Evolutionary conservation across 148 eudicot species (phyloP), one percentile per base, ranked within the genome.

Genomic region (Hydrangea macrophylla): DNA sequence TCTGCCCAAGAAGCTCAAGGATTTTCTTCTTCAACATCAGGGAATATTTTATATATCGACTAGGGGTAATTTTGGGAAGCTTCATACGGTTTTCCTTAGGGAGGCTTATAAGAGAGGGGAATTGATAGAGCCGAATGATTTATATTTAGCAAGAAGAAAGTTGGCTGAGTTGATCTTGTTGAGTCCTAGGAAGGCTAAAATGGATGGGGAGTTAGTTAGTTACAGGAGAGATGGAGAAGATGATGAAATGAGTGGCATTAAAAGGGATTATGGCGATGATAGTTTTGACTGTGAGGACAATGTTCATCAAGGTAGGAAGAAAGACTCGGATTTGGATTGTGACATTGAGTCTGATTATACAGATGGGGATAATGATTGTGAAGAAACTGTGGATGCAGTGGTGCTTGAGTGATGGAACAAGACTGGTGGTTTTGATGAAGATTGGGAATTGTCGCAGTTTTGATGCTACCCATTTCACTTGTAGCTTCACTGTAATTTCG

Each of bases 1-100:
- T 71, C 80, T 95, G 81, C 99, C 97, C 0, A 87, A 81, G 77
- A 95, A 95, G 75, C 82, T 95, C 11, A 95, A 95, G 73, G 90
- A 91, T 35, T 94, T 94, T 56, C 80, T 90, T 25, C 89, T 94
- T 37, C 97, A 88, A 68, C 88, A 90, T 79, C 99, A 94, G 65
- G 99, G 99, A 65, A 94, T 94, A 64, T 90, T 90, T 72, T 94
- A 94, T 63, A 84, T 94, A 33, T 94, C 99, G 10, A 94, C 99
- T 0, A 85, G 97, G 75, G 99, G 99, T 65, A 90, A 94, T 77
- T 85, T 80, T 12, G 99, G 99, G 73, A 94, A 88, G 88, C 82
- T 94, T 61, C 99, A 94, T 73, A 94, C 99, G 2, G 75, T 94
- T 60, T 94, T 94, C 71, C 81, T 94, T 27, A 85, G 96, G 79